Conservation (phyloP, 176 grass and related monocot genomes). For the Ampelocalamus luodianensis region DNA sequence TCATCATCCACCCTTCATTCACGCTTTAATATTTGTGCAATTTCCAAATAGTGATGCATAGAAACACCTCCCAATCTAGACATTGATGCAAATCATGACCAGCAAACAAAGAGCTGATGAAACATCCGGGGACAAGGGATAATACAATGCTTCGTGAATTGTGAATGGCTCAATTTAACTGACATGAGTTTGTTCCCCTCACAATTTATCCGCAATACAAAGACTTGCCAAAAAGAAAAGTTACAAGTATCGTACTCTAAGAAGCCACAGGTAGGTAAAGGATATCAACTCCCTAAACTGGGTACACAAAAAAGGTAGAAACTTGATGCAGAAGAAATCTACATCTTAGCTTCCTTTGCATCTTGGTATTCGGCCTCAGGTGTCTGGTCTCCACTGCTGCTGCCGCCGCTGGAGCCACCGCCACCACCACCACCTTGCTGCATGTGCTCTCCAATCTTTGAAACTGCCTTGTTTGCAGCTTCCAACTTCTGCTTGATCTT, state of each 20-base stretch:
- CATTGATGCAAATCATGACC: background rate
- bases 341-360: conserved; percentile 68
- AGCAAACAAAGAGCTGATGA: background rate
- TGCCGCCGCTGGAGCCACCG: background rate
- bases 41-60: no score
- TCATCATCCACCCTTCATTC: no score
- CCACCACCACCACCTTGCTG: conserved; percentile 58
- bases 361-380: conserved; percentile 92
- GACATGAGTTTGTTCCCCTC: conserved; percentile 30
- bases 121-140: background rate
- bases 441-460: conserved; percentile 95
- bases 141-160: background rate
- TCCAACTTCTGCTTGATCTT: conserved; percentile 98
- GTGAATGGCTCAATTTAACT: conserved; percentile 32
- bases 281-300: conserved; percentile 49
- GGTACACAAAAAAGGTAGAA: conserved; percentile 40
- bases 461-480: conserved; percentile 89
- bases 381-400: conserved; percentile 64
- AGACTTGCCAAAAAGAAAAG: conserved; percentile 23
- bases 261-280: conserved; percentile 4
- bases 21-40: no score
- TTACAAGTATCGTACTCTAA: conserved; percentile 25
- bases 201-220: conserved; percentile 31
- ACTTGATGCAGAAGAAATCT: conserved; percentile 27
- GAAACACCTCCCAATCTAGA: background rate